A percentile compares a stretch with the other conserved stretches of the same genome.
phyloP scores from a whole-genome alignment of 1,284 basidiomycete species.

The Golubevia pallescens region DNA sequence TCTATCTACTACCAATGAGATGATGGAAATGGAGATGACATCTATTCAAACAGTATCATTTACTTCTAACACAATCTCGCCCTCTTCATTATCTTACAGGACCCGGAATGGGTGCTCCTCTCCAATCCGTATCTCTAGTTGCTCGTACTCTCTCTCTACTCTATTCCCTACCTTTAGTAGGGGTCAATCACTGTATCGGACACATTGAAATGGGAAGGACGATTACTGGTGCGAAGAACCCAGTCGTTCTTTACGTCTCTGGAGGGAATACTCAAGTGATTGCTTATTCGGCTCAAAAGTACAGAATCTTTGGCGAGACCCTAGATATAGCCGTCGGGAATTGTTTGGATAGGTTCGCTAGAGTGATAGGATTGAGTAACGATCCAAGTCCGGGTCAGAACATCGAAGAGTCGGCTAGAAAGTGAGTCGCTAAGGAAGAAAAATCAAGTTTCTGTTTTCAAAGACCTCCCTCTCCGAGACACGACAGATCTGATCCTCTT shows the following conservation, averaged over 20 bases:
- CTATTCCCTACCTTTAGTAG: slow-evolving; percentile 88
- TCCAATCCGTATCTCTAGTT: slow-evolving; percentile 94
- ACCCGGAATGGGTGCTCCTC: slow-evolving; percentile 96
- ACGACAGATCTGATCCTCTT: too few relatives aligned
- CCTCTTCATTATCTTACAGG: too few relatives aligned
- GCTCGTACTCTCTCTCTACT: slow-evolving; percentile 87
- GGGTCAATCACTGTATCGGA: slow-evolving; percentile 98
- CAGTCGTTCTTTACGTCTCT: slow-evolving; percentile 96
- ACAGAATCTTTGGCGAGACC: slow-evolving; percentile 98
- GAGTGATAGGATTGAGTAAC: slow-evolving; percentile 93
- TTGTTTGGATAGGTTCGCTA: slow-evolving; percentile 94
- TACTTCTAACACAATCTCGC: too few relatives aligned
- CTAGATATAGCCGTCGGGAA: slow-evolving; percentile 99
- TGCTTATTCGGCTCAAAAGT: slow-evolving; percentile 90
- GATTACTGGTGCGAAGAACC: slow-evolving; percentile 91
- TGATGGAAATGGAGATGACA: too few relatives aligned
- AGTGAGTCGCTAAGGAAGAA: slow-evolving; percentile 68
- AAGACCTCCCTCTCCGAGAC: not conserved
- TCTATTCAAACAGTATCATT: too few relatives aligned
- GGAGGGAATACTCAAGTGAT: slow-evolving; percentile 99
- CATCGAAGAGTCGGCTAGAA: slow-evolving; percentile 93
- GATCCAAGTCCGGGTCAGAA: slow-evolving; percentile 98
- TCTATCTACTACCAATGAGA: too few relatives aligned
- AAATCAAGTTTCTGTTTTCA: not conserved
- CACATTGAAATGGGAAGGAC: slow-evolving; percentile 99